Percentiles rank a stretch among this genome's conserved stretches.
These are phyloP conservation scores for Pseudovirgaria hyperparasitica DNA, from an alignment of 2,329 filamentous ascomycete genomes.

Conservation along the genomic window DNA sequence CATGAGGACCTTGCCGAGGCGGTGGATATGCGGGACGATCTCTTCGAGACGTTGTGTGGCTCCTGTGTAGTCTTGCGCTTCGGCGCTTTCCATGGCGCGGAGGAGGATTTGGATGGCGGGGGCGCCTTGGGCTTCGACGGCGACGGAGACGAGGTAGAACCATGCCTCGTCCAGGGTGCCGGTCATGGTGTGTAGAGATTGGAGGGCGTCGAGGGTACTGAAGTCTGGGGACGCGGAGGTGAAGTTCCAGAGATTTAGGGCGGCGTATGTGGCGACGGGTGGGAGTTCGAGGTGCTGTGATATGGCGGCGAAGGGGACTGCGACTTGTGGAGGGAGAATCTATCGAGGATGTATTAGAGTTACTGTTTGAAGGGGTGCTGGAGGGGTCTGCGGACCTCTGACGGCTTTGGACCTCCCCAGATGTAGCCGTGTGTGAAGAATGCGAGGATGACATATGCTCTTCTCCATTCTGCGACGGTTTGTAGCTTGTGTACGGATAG, in stretches of 20 bases:
- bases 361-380: neutral
- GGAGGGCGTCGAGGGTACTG: constrained; percentile 17
- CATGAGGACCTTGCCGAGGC: constrained; percentile 29
- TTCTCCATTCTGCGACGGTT: constrained; percentile 80
- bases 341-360: constrained; percentile 4
- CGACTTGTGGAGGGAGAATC: constrained; percentile 18
- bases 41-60: constrained; percentile 31
- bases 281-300: constrained; percentile 20
- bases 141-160: constrained; percentile 40
- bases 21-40: constrained; percentile 12
- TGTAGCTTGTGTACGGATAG: constrained; percentile 72
- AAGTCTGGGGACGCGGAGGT: constrained; percentile 10
- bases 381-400: constrained; percentile 42
- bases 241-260: constrained; percentile 23
- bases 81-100: constrained; percentile 33
- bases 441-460: constrained; percentile 66
- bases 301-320: constrained; percentile 15
- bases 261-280: constrained; percentile 21
- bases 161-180: constrained; percentile 22
- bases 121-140: constrained; percentile 39
- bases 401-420: constrained; percentile 69
- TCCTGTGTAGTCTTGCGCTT: constrained; percentile 24
- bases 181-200: constrained; percentile 17
- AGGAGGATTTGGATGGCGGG: constrained; percentile 33
- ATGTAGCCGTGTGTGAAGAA: constrained; percentile 80